Conservation (phyloP, 108 stramenopile species). For the Nitzschia sp. region DNA sequence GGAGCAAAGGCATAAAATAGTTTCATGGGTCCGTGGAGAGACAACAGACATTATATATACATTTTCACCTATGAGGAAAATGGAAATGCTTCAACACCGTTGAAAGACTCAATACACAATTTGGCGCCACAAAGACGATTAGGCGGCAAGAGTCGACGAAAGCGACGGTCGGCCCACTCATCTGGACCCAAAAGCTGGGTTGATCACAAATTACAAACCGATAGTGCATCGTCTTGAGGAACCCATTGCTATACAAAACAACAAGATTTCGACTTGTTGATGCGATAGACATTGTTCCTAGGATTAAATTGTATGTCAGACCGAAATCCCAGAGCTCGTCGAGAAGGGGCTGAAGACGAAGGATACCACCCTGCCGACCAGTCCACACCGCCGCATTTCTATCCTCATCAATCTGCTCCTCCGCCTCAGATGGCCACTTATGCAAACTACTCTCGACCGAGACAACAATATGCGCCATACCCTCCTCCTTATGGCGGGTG, state of each 20-base stretch:
- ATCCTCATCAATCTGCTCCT: constrained; percentile 21
- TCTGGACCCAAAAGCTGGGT: background rate
- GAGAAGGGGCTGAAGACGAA: constrained; percentile 21
- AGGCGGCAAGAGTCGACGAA: constrained; percentile 24
- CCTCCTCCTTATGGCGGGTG: constrained; percentile 19
- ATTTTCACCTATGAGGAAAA: background rate
- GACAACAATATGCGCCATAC: constrained; percentile 19
- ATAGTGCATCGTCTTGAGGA: background rate
- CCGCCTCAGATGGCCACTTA: constrained; percentile 25
- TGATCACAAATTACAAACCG: constrained; percentile 9
- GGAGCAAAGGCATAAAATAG: too few species aligned
- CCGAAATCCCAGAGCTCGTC: constrained; percentile 13
- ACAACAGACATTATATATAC: constrained; percentile 13
- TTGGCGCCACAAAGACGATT: constrained; percentile 29
- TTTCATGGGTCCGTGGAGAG: background rate
- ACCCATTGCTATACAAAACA: too few species aligned
- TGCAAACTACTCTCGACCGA: constrained; percentile 12
- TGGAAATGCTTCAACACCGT: constrained; percentile 6
- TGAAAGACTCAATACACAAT: constrained; percentile 22
- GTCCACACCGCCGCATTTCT: constrained; percentile 1
- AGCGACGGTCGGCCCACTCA: constrained; percentile 27
- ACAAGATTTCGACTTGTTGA: background rate
- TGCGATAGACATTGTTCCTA: background rate
- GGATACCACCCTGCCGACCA: constrained; percentile 21
- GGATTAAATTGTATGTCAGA: constrained; percentile 5